Evolutionary conservation across 1,284 basidiomycete genomes (phyloP).

Genomic region (Cutaneotrichosporon spelunceum): DNA sequence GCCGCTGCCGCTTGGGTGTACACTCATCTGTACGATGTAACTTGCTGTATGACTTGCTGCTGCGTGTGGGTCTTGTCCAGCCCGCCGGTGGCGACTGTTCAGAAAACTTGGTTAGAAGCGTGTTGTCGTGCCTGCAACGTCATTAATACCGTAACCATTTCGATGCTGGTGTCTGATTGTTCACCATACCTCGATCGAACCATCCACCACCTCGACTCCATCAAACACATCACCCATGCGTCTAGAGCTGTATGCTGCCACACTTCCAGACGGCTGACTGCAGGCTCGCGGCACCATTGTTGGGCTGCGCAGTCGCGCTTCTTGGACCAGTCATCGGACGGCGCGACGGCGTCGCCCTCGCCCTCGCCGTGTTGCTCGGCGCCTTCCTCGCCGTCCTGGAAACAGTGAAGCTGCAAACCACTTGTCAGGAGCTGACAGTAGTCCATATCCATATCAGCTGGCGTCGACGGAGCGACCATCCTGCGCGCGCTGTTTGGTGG

Average conservation of each 20-base stretch:
- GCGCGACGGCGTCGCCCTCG: neutral
- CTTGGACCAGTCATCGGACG: neutral
- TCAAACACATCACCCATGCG: constrained; percentile 1
- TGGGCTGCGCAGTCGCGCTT: neutral
- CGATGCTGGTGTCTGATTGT: neutral
- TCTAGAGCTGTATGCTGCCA: neutral
- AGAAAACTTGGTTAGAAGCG: neutral
- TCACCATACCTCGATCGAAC: neutral
- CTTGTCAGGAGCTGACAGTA: neutral
- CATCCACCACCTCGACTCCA: neutral
- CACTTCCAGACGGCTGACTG: too few relatives aligned
- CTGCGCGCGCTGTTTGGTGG: neutral
- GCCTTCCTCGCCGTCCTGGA: neutral
- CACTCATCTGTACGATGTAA: constrained; percentile 31
- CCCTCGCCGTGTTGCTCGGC: neutral
- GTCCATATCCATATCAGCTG: neutral
- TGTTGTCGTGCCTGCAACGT: neutral
- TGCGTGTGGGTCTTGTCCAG: neutral
- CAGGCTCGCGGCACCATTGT: neutral
- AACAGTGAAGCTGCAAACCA: neutral
- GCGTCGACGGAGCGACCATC: neutral
- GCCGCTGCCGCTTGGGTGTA: constrained; percentile 15
- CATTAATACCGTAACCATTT: neutral
- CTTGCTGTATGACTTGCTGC: constrained; percentile 5
- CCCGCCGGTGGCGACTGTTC: neutral